Base-by-base conservation (phyloP, 805 yeast species). In the Ogataea pignaliae region DNA sequence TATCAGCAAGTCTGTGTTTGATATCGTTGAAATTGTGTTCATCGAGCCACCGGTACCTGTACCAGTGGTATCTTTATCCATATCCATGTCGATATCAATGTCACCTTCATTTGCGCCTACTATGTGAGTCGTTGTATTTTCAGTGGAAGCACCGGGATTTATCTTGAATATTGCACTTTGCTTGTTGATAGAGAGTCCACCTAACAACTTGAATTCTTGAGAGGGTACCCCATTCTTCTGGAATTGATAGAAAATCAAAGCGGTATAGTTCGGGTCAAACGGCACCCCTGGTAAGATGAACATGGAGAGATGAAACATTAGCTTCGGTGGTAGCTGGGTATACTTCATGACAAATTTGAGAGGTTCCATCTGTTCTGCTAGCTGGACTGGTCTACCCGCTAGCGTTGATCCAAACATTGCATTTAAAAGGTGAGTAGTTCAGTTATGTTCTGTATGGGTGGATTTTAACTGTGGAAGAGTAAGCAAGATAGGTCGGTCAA, bases 161-260 rank as follows among this genome's bases (percentile, higher is more conserved):
- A 91, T 76, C 57, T 83, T 85, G 70, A 86, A 93, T 3, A 93
- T 93, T 0, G 97, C 96, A 46, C 96, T 86, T 32, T 95, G 98
- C 60, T 91, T 93, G 32, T 64, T 67, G 0, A 72, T 65, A 37
- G 76, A 75, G 26, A 85, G 57, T 11, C 81, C 81, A 3, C 91
- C 91, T 44, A 84, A 71, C 12, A 87, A 68, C 51, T 76, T 76
- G 63, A 84, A 86, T 29, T 83, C 66, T 61, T 75, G 18, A 54
- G 61, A 29, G 1, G 49, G 48, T 48, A 60, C 48, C 51, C 64
- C 46, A n/a, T 71, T 73, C 40, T 72, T 66, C 12, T 90, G 89
- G 41, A 90, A 66, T 60, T 91, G 96, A 65, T 88, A 91, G 63
- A 85, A 93, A 2, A 93, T 87, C 35, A 91, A 73, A 0, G 97